phyloP scores from a whole-genome alignment of 2,329 filamentous ascomycete genomes.

The Ophiostoma piceae region DNA sequence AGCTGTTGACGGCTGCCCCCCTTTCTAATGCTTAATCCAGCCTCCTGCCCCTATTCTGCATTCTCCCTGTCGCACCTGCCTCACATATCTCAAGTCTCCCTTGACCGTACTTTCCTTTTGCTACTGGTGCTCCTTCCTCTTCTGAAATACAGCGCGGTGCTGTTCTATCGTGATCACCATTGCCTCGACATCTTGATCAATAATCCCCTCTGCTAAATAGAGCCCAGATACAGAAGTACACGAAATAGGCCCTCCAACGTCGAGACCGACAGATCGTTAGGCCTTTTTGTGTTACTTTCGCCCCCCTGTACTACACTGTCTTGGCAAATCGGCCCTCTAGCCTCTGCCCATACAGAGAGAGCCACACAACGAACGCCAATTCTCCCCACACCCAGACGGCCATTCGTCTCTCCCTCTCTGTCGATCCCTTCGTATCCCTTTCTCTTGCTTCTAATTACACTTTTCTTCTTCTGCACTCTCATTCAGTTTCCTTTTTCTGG shows the following conservation, averaged over 20 bases:
- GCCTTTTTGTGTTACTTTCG: conserved; percentile 17
- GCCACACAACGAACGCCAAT: neutral
- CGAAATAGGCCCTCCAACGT: neutral
- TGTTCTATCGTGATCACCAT: neutral
- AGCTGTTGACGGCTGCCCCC: conserved; percentile 8
- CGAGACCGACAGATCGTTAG: neutral
- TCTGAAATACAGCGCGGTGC: neutral
- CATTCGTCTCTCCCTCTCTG: conserved; percentile 18
- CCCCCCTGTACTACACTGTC: conserved; percentile 14
- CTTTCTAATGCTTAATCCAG: conserved; percentile 10
- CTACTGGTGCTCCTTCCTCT: neutral
- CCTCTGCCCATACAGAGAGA: neutral
- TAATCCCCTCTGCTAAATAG: neutral
- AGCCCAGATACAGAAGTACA: neutral
- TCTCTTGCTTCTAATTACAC: conserved; percentile 15
- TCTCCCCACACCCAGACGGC: conserved; percentile 18
- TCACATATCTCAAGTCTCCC: conserved; percentile 6
- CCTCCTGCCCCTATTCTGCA: conserved; percentile 14
- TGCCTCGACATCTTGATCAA: neutral
- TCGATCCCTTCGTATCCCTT: conserved; percentile 21
- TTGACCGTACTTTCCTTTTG: conserved; percentile 3
- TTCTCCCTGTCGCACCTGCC: neutral
- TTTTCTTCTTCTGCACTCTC: neutral
- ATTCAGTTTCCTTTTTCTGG: neutral
- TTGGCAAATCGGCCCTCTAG: conserved; percentile 20